A percentile compares a stretch with the other conserved stretches of the same genome.
Conservation (phyloP, 352 stramenopile genomes). For the Globisporangium orthogonon region DNA sequence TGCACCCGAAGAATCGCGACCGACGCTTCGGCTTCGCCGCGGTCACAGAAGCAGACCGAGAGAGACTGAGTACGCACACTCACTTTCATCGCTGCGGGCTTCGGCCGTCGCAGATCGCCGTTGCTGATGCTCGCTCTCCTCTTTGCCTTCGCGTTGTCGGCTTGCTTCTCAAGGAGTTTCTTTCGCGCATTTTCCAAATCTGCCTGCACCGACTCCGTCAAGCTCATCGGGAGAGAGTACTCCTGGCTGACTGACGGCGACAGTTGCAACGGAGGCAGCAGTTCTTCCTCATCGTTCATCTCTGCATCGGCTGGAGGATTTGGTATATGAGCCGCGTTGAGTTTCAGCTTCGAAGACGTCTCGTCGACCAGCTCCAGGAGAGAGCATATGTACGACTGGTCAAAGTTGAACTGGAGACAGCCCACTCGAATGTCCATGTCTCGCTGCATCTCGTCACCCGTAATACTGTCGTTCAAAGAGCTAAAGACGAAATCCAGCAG, state of each 20-base stretch:
- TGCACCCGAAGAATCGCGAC: slow-evolving; percentile 57
- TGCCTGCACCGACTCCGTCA: slow-evolving; percentile 74
- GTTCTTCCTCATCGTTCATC: background rate
- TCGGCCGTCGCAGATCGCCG: background rate
- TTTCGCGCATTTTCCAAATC: slow-evolving; percentile 78
- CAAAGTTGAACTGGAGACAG: slow-evolving; percentile 77
- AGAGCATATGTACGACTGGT: slow-evolving; percentile 80
- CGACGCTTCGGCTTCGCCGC: slow-evolving; percentile 53
- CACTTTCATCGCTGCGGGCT: slow-evolving; percentile 29
- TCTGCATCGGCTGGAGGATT: slow-evolving; percentile 5
- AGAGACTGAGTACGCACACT: slow-evolving; percentile 58
- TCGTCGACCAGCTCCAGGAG: slow-evolving; percentile 72
- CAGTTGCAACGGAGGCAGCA: slow-evolving; percentile 48
- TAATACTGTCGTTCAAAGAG: slow-evolving; percentile 53
- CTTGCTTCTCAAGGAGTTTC: slow-evolving; percentile 35
- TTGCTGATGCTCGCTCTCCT: slow-evolving; percentile 3
- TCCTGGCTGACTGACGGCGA: slow-evolving; percentile 56
- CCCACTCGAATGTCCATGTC: slow-evolving; percentile 72
- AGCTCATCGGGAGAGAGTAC: slow-evolving; percentile 58
- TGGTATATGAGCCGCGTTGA: slow-evolving; percentile 18
- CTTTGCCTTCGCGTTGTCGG: background rate
- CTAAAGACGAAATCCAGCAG: slow-evolving; percentile 61
- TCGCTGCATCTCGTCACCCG: slow-evolving; percentile 37
- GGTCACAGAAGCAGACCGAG: slow-evolving; percentile 74
- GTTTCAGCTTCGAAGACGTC: slow-evolving; percentile 41